These are phyloP conservation scores for Heteromeles arbutifolia DNA, from an alignment of 306 rosid species.

Conservation along the genomic window DNA sequence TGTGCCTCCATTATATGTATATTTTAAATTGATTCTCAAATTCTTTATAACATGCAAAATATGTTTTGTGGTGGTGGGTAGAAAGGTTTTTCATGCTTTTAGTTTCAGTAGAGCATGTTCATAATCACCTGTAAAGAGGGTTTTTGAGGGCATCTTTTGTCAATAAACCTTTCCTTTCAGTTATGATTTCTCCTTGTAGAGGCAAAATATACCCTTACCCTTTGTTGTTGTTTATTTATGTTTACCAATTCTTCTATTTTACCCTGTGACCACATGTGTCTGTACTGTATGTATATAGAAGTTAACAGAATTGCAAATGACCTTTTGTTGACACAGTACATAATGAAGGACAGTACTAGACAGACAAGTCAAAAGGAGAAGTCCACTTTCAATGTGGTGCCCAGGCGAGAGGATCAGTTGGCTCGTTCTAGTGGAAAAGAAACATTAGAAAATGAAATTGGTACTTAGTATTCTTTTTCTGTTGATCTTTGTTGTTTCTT, in stretches of 20 bases:
- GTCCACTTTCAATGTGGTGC: conserved; percentile 47
- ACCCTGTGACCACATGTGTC: not conserved
- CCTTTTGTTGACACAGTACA: conserved; percentile 67
- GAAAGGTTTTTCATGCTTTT: not conserved
- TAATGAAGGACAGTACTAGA: conserved; percentile 64
- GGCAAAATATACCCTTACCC: not conserved
- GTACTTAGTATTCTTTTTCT: conserved; percentile 16
- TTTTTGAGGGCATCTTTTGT: not conserved
- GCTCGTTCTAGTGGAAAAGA: conserved; percentile 49
- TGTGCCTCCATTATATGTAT: not conserved
- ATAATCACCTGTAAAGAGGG: not conserved
- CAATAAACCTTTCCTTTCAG: not conserved
- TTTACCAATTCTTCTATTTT: not conserved
- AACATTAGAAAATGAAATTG: conserved; percentile 43
- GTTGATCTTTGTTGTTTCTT: not conserved
- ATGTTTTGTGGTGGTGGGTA: not conserved
- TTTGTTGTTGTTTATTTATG: not conserved
- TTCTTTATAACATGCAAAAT: not conserved
- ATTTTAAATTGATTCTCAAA: not conserved
- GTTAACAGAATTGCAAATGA: not conserved
- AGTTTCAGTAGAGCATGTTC: not conserved
- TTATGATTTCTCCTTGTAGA: not conserved
- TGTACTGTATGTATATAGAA: not conserved
- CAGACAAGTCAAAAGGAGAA: conserved; percentile 51
- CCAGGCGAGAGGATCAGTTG: conserved; percentile 59